Evolutionary conservation across 2,329 filamentous ascomycete species (phyloP).

Genomic region (Cytospora leucostoma): DNA sequence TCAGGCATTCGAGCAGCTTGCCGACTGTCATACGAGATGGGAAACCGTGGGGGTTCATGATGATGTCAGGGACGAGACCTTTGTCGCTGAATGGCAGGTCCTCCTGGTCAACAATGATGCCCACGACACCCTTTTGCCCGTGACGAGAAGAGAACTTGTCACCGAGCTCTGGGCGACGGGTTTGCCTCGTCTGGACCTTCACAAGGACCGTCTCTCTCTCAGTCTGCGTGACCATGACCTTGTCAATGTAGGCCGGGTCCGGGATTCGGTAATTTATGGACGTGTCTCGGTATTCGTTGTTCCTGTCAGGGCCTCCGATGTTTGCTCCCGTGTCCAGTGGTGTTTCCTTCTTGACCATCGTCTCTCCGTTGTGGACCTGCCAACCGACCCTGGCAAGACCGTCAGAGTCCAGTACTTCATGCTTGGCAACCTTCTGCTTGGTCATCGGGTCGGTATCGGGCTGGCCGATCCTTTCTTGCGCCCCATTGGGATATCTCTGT

Average conservation of each 20-base stretch:
- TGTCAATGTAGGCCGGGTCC: constrained; percentile 89
- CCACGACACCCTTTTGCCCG: constrained; percentile 96
- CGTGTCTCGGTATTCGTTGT: constrained; percentile 66
- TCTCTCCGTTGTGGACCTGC: constrained; percentile 74
- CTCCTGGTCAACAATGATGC: constrained; percentile 93
- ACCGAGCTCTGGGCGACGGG: constrained; percentile 87
- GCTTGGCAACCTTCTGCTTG: constrained; percentile 64
- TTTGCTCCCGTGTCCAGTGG: constrained; percentile 77
- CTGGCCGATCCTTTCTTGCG: constrained; percentile 64
- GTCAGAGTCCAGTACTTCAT: constrained; percentile 76
- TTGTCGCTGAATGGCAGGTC: constrained; percentile 94
- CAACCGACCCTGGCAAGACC: constrained; percentile 87
- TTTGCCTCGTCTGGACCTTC: constrained; percentile 96
- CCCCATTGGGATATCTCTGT: constrained; percentile 86
- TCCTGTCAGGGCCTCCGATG: constrained; percentile 67
- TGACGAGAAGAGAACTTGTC: constrained; percentile 99
- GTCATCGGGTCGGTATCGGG: constrained; percentile 63
- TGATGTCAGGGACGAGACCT: constrained; percentile 94
- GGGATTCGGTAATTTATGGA: constrained; percentile 78
- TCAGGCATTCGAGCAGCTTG: constrained; percentile 92
- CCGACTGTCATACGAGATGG: constrained; percentile 99
- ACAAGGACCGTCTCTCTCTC: constrained; percentile 84
- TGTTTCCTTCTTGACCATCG: constrained; percentile 87
- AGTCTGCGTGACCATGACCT: constrained; percentile 89
- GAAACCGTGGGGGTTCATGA: constrained; percentile 99